Evolutionary conservation across 805 yeast genomes (phyloP).

Genomic region (Saturnispora serradocipensis): DNA sequence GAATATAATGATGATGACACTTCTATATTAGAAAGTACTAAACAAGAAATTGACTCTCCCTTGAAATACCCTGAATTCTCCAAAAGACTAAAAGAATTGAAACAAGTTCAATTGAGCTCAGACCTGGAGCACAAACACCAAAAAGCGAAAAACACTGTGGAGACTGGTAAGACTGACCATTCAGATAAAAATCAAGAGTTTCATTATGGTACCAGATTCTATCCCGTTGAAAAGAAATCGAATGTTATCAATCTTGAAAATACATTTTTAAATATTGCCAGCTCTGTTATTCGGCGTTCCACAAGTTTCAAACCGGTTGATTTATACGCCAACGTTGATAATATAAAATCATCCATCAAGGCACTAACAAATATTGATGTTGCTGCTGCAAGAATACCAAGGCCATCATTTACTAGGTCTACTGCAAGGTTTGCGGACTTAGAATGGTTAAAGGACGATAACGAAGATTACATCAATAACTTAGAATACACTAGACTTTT

Average conservation of each 20-base stretch:
- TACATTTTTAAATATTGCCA: conserved; percentile 3
- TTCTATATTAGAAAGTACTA: conserved; percentile 3
- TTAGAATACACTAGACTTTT: conserved; percentile 26
- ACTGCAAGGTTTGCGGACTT: conserved; percentile 22
- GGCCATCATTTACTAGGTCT: conserved; percentile 16
- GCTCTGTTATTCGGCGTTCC: not conserved
- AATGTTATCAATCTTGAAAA: not conserved
- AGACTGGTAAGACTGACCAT: not conserved
- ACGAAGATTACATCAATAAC: conserved; percentile 24
- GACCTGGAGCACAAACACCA: not conserved
- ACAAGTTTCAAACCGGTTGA: not conserved
- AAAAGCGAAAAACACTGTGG: not conserved
- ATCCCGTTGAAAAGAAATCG: not conserved
- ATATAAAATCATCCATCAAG: conserved; percentile 1
- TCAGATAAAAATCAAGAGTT: not conserved
- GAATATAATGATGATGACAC: conserved; percentile 5
- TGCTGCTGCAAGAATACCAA: not conserved
- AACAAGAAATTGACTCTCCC: not conserved
- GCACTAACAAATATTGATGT: not conserved
- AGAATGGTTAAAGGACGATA: conserved; percentile 26
- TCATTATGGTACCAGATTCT: conserved; percentile 7
- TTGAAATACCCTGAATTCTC: conserved; percentile 4
- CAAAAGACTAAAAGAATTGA: conserved; percentile 4
- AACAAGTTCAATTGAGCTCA: not conserved
- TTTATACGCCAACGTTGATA: not conserved